A percentile compares a stretch with the other conserved stretches of the same genome.
Conservation (phyloP, 2,329 filamentous ascomycete species). For the Fusarium haematococcum region DNA sequence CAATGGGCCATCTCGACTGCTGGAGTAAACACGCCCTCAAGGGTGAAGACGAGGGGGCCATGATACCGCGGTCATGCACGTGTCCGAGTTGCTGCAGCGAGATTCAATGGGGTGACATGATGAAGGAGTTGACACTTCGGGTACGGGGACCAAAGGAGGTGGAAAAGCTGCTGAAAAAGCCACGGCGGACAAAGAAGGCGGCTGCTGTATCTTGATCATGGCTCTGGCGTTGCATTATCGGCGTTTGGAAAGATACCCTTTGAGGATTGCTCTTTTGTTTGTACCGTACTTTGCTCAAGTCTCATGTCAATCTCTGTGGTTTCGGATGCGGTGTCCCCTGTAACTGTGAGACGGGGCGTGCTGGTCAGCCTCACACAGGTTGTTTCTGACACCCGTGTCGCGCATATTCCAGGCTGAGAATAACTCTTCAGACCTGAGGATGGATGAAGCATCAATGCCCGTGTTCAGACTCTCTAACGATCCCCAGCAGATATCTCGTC, state of each 20-base stretch:
- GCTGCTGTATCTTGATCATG: conserved; percentile 18
- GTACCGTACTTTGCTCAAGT: not conserved
- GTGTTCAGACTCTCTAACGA: not conserved
- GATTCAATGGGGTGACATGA: conserved; percentile 80
- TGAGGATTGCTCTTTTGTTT: not conserved
- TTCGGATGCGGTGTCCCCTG: not conserved
- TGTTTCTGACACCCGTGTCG: not conserved
- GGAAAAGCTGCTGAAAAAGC: conserved; percentile 73
- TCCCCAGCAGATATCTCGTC: not conserved
- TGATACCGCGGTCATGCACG: conserved; percentile 75
- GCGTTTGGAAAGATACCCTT: conserved; percentile 34
- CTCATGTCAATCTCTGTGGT: conserved; percentile 1
- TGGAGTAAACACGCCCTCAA: conserved; percentile 66
- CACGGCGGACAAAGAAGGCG: conserved; percentile 46
- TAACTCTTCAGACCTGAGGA: not conserved
- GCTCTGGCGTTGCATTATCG: conserved; percentile 10
- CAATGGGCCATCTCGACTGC: conserved; percentile 70
- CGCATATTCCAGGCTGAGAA: not conserved
- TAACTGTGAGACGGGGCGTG: not conserved
- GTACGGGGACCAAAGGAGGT: conserved; percentile 77
- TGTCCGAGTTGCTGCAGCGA: conserved; percentile 77
- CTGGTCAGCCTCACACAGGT: not conserved
- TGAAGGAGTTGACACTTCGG: conserved; percentile 84
- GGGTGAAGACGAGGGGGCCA: conserved; percentile 49
- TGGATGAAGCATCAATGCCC: not conserved